Base-by-base conservation (phyloP, 306 rosid genomes). In the Glycyrrhiza uralensis region DNA sequence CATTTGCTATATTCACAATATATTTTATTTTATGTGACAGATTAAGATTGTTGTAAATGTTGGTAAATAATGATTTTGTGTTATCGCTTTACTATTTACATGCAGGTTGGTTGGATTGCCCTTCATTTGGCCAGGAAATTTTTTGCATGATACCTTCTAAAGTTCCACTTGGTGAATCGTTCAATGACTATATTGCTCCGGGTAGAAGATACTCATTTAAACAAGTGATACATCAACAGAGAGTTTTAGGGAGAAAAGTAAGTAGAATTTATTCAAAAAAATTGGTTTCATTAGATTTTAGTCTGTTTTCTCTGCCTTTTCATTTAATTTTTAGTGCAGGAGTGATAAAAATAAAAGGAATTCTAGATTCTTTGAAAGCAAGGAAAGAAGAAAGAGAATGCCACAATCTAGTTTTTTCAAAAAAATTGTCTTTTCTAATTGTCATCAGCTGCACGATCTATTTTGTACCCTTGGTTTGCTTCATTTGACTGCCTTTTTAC, bases 151-250 rank as follows among this genome's bases (percentile, higher is more conserved):
- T 94, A 77, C 99, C 99, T 82, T 94, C 99, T 45, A 94, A 94
- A 90, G 99, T 89, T 87, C 99, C 99, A 49, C 88, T 94, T 54
- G 86, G 89, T 71, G 99, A 94, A 82, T 58, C 91, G 13, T 94
- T 82, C 72, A 89, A 89, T 88, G 97, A 91, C 59, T 81, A 64
- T 69, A 69, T 94, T 70, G 41, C 79, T 81, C 97, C 99, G 69
- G 99, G 99, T 82, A 91, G 79, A 94, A 87, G 99, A 91, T 94
- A 91, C 89, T 91, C 99, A 52, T 94, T 94, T 75, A 94, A 91
- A 77, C 99, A 94, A 88, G 99, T 91, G 82, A 83, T 89, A 71
- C 99, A 94, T 74, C 97, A 87, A 56, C 97, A 87, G 81, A 89
- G 98, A 81, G 99, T 94, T 74, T 77, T 85, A 80, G 91, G 91